phyloP scores from a whole-genome alignment of 2,329 filamentous ascomycete genomes.

The Epichloe gansuensis region DNA sequence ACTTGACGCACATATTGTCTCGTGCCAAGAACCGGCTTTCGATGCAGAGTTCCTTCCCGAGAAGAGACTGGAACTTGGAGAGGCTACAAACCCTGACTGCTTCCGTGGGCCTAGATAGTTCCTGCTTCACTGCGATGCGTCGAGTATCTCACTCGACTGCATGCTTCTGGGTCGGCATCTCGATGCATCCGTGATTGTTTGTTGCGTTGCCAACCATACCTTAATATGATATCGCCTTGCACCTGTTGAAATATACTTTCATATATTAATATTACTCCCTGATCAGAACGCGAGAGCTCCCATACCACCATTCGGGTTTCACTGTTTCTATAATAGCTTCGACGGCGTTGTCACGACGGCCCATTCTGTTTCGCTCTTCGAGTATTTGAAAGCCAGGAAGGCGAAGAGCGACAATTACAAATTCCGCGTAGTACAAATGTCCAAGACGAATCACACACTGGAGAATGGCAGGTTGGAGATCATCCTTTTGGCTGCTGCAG shows the following conservation, averaged over 20 bases:
- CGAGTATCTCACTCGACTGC: background rate
- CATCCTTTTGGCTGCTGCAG: conserved; percentile 19
- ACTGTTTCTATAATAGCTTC: background rate
- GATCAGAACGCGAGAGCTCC: background rate
- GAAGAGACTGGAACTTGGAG: background rate
- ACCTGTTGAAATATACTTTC: background rate
- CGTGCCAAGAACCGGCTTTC: background rate
- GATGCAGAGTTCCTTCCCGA: background rate
- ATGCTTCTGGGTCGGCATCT: background rate
- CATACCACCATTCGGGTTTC: background rate
- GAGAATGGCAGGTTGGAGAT: conserved; percentile 23
- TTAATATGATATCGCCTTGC: background rate
- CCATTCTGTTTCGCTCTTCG: background rate
- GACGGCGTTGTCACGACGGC: background rate
- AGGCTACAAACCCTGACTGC: background rate
- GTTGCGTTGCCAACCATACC: background rate
- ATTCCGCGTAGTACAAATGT: conserved; percentile 9
- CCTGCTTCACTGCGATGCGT: background rate
- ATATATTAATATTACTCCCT: background rate
- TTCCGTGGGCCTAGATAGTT: background rate
- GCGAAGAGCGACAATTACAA: background rate
- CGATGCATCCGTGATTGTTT: background rate
- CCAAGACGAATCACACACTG: conserved; percentile 12
- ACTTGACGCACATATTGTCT: background rate
- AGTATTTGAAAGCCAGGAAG: background rate